Conservation (phyloP, 306 rosid genomes). For the Corylus avellana region DNA sequence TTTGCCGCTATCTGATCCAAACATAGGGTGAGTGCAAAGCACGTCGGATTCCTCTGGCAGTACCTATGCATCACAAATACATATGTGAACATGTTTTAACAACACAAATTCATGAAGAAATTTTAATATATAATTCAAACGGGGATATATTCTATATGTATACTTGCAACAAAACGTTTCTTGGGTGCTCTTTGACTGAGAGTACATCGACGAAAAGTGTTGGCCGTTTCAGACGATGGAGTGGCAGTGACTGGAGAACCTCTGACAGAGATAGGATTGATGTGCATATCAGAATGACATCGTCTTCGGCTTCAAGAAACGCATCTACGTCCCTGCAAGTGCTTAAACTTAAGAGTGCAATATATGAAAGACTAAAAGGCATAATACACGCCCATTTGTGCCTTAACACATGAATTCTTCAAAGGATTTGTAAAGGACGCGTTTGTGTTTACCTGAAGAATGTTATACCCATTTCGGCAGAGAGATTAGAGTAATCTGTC, state of each 20-base stretch:
- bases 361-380: conserved; percentile 1
- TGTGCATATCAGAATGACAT: conserved; percentile 56
- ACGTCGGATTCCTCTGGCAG: conserved; percentile 58
- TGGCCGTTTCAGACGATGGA: conserved; percentile 39
- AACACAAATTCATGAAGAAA: too few relatives aligned
- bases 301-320: conserved; percentile 48
- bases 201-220: conserved; percentile 65
- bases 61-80: conserved; percentile 14
- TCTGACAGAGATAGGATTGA: conserved; percentile 52
- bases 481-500: conserved; percentile 43
- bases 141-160: too few relatives aligned
- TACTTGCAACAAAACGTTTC: conserved; percentile 47
- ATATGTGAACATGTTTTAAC: too few relatives aligned
- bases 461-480: conserved; percentile 41
- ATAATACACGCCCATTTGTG: too few relatives aligned
- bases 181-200: conserved; percentile 71
- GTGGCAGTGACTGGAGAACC: conserved; percentile 57
- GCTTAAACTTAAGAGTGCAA: too few relatives aligned
- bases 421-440: too few relatives aligned
- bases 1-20: conserved; percentile 62
- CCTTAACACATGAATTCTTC: too few relatives aligned
- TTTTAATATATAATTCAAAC: too few relatives aligned
- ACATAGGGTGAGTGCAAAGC: conserved; percentile 76
- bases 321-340: conserved; percentile 22
- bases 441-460: conserved; percentile 43